Percentiles rank a stretch among this genome's conserved stretches.
Conservation (phyloP, 1,284 basidiomycete species). For the Heliocybe sulcata region DNA sequence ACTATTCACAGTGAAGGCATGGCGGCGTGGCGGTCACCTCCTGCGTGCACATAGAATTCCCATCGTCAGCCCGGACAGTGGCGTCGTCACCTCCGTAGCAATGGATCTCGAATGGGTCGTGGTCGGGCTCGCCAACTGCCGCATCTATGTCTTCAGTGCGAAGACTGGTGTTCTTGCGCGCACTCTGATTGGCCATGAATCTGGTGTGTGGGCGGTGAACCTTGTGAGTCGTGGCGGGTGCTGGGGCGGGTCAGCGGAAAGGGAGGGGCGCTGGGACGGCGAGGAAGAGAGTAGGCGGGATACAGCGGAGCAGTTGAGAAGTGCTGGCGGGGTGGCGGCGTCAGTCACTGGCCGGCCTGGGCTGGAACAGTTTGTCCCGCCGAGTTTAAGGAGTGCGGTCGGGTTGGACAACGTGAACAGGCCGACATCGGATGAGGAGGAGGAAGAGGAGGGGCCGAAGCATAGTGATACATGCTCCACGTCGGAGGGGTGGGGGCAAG, state of each 20-base stretch:
- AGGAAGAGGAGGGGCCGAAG: slow-evolving; percentile 21
- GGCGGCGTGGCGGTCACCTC: slow-evolving; percentile 77
- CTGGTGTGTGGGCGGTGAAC: slow-evolving; percentile 90
- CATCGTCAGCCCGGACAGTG: slow-evolving; percentile 46
- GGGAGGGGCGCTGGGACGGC: neutral
- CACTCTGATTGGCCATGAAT: slow-evolving; percentile 80
- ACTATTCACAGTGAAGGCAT: slow-evolving; percentile 64
- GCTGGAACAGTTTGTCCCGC: slow-evolving; percentile 21
- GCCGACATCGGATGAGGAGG: slow-evolving; percentile 3
- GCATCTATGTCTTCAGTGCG: slow-evolving; percentile 85
- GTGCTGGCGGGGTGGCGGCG: slow-evolving; percentile 6
- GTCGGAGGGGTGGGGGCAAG: slow-evolving; percentile 59
- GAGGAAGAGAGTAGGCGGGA: neutral
- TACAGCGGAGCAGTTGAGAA: neutral
- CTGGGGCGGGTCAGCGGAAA: slow-evolving; percentile 3
- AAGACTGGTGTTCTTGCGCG: slow-evolving; percentile 71
- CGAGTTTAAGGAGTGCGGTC: slow-evolving; percentile 23
- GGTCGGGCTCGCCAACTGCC: slow-evolving; percentile 84
- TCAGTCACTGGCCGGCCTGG: slow-evolving; percentile 13
- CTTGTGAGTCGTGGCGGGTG: slow-evolving; percentile 46
- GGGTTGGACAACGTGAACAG: slow-evolving; percentile 21
- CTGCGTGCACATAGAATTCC: slow-evolving; percentile 69
- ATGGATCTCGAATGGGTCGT: slow-evolving; percentile 85
- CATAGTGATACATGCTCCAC: slow-evolving; percentile 61
- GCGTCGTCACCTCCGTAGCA: slow-evolving; percentile 84